These are phyloP conservation scores for Crataegus laevigata DNA, from an alignment of 306 rosid species.

Conservation along the genomic window DNA sequence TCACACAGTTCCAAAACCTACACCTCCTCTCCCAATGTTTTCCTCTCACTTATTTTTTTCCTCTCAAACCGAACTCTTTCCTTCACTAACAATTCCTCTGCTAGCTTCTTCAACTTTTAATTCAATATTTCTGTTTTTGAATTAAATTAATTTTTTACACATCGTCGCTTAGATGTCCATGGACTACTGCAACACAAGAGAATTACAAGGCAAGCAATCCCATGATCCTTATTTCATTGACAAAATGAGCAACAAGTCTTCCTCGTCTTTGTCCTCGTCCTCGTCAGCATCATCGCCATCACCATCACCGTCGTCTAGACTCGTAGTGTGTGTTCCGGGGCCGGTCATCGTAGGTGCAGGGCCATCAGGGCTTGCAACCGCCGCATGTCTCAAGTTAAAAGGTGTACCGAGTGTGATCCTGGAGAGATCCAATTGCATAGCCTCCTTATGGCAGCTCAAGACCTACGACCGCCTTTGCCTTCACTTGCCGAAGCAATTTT, in stretches of 20 bases:
- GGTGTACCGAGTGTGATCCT: slow-evolving; percentile 39
- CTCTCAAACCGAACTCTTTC: neutral
- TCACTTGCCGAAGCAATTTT: slow-evolving; percentile 71
- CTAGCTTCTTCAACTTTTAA: neutral
- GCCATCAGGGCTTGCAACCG: slow-evolving; percentile 79
- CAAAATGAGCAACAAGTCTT: slow-evolving; percentile 13
- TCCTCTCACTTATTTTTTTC: neutral
- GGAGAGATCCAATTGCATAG: slow-evolving; percentile 78
- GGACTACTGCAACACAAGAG: slow-evolving; percentile 33
- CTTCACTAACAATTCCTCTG: neutral
- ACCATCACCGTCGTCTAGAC: neutral
- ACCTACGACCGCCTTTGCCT: slow-evolving; percentile 70
- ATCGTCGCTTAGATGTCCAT: slow-evolving; percentile 5
- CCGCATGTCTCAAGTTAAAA: slow-evolving; percentile 52
- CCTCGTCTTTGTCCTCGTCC: neutral
- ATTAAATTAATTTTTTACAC: neutral
- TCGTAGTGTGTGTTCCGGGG: slow-evolving; percentile 24
- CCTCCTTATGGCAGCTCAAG: slow-evolving; percentile 73
- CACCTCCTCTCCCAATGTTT: neutral
- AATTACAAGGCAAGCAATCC: slow-evolving; percentile 63
- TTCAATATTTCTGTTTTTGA: neutral
- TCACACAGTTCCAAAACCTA: neutral
- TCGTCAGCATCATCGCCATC: neutral
- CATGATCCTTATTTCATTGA: slow-evolving; percentile 54
- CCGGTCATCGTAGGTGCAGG: slow-evolving; percentile 84